phyloP scores from a whole-genome alignment of 805 yeast genomes.

The Pichia exigua region DNA sequence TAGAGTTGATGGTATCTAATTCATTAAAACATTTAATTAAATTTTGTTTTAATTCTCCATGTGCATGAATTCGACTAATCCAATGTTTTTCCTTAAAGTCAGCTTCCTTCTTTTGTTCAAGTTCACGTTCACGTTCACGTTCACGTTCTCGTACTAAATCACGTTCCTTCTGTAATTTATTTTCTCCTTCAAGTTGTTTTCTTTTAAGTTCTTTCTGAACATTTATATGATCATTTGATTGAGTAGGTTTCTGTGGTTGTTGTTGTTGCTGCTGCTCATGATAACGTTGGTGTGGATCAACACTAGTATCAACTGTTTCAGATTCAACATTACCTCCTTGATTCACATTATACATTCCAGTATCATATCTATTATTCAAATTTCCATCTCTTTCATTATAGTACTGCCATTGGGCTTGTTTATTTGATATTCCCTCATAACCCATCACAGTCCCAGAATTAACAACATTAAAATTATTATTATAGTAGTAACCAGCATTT shows the following conservation, averaged over 20 bases:
- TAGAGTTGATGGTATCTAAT: conserved; percentile 18
- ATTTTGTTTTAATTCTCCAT: conserved; percentile 15
- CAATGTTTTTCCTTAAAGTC: conserved; percentile 22
- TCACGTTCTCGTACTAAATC: conserved; percentile 1
- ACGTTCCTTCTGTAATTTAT: not conserved
- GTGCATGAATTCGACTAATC: conserved; percentile 21
- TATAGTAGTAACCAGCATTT: not conserved
- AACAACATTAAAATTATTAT: not conserved
- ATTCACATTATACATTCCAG: no score
- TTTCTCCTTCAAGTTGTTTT: not conserved
- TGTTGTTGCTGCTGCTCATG: not conserved
- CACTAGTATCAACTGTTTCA: not conserved
- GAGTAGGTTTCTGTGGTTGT: not conserved
- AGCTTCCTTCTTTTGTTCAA: not conserved
- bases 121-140: not conserved
- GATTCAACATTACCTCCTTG: no score
- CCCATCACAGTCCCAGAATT: not conserved
- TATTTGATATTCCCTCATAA: not conserved
- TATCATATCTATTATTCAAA: not conserved
- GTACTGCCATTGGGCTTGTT: not conserved
- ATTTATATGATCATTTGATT: not conserved
- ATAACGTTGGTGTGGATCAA: not conserved
- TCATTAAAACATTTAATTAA: conserved; percentile 17
- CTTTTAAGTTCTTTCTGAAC: not conserved
- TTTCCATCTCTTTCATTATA: not conserved